A percentile compares a stretch with the other conserved stretches of the same genome.
Evolutionary conservation across 495 filamentous ascomycete species (phyloP).

Genomic region (Aspergillus ellipticus): DNA sequence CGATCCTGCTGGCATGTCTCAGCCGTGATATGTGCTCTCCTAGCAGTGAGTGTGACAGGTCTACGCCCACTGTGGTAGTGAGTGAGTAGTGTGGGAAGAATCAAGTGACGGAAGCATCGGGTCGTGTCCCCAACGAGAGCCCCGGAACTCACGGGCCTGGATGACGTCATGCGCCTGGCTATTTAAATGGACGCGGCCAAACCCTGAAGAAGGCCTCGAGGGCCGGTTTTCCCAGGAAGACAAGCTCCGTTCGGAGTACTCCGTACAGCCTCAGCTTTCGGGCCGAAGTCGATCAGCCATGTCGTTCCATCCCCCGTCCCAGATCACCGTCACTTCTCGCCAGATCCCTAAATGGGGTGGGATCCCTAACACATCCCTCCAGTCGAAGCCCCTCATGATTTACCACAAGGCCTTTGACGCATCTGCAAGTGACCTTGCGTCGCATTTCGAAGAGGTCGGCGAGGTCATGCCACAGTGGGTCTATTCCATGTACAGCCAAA

Average conservation of each 20-base stretch:
- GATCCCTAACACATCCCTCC: conserved; percentile 65
- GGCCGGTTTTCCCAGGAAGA: neutral
- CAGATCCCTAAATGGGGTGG: conserved; percentile 54
- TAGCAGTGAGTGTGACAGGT: too few relatives aligned
- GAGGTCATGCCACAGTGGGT: conserved; percentile 63
- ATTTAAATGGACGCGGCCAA: neutral
- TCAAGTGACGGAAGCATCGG: too few relatives aligned
- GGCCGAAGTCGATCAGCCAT: conserved; percentile 14
- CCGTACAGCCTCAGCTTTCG: neutral
- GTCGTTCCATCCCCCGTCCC: conserved; percentile 40
- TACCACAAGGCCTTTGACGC: conserved; percentile 53
- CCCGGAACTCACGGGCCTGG: neutral
- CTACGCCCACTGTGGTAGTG: too few relatives aligned
- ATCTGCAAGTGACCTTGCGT: conserved; percentile 46
- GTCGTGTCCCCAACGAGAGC: too few relatives aligned
- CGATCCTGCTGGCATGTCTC: too few relatives aligned
- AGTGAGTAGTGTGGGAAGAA: too few relatives aligned
- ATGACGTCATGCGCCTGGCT: neutral
- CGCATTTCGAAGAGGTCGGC: conserved; percentile 46
- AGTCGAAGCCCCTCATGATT: conserved; percentile 59
- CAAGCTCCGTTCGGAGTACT: neutral
- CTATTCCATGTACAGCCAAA: conserved; percentile 61
- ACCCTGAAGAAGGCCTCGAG: neutral
- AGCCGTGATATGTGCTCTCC: too few relatives aligned
- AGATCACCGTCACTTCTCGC: conserved; percentile 51